Evolutionary conservation across 2,329 filamentous ascomycete genomes (phyloP).

Genomic region (Alternaria brassicicola): DNA sequence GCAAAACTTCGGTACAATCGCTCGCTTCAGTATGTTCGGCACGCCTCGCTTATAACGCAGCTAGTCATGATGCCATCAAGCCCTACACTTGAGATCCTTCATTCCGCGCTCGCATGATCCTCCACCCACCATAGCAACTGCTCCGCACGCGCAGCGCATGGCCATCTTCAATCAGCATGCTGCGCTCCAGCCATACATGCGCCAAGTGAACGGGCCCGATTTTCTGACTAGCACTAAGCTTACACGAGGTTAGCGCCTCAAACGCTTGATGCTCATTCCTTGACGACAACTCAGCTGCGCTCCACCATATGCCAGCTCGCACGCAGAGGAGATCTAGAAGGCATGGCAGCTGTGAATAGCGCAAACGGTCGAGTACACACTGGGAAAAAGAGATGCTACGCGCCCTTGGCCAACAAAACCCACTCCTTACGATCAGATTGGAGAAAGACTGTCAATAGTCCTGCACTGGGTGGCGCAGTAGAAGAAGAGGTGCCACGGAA

Average conservation of each 20-base stretch:
- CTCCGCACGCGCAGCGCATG: constrained; percentile 1
- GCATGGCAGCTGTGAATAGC: background rate
- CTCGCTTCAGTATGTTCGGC: constrained; percentile 3
- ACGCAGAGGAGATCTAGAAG: background rate
- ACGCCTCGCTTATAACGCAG: background rate
- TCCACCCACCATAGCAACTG: background rate
- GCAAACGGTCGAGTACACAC: background rate
- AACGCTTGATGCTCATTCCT: constrained; percentile 6
- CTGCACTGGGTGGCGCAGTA: background rate
- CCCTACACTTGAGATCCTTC: background rate
- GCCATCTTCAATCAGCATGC: constrained; percentile 4
- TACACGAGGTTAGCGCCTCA: constrained; percentile 1
- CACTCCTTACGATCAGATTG: background rate
- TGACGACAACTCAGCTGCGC: constrained; percentile 12
- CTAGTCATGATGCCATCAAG: constrained; percentile 1
- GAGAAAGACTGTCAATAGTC: background rate
- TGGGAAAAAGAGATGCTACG: background rate
- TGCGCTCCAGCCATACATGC: constrained; percentile 1
- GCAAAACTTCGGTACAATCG: background rate
- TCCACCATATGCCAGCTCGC: constrained; percentile 2
- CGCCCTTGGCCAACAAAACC: background rate
- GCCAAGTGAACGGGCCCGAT: constrained; percentile 7
- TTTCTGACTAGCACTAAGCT: background rate
- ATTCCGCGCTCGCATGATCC: constrained; percentile 4
- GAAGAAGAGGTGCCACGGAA: background rate